A percentile compares a stretch with the other conserved stretches of the same genome.
Conservation (phyloP, 108 stramenopile genomes). For the Ochromonas danica region DNA sequence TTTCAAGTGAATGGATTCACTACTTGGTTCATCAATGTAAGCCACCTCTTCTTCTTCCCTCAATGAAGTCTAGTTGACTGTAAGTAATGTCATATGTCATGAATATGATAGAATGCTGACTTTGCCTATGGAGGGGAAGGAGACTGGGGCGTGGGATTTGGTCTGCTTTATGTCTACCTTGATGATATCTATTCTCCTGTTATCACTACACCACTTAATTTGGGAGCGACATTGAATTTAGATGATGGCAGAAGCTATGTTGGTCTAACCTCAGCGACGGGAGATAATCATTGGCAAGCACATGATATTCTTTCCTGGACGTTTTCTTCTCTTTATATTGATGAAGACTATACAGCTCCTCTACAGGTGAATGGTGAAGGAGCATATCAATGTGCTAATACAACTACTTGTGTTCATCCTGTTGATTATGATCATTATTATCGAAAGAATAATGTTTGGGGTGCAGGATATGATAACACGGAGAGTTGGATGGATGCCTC, state of each 20-base stretch:
- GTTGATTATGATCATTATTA: slow-evolving; percentile 26
- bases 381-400: slow-evolving; percentile 6
- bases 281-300: slow-evolving; percentile 56
- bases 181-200: slow-evolving; percentile 53
- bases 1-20: slow-evolving; percentile 36
- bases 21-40: slow-evolving; percentile 40
- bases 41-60: neutral
- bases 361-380: neutral
- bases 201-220: slow-evolving; percentile 57
- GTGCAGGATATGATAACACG: slow-evolving; percentile 8
- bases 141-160: slow-evolving; percentile 57
- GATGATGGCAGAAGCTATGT: slow-evolving; percentile 63
- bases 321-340: slow-evolving; percentile 43
- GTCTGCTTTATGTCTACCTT: slow-evolving; percentile 57
- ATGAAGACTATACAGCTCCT: slow-evolving; percentile 4
- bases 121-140: slow-evolving; percentile 38
- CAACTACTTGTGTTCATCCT: slow-evolving; percentile 18
- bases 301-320: slow-evolving; percentile 62
- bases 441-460: slow-evolving; percentile 1
- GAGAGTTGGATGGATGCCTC: slow-evolving; percentile 2
- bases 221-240: slow-evolving; percentile 51
- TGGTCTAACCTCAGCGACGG: slow-evolving; percentile 66
- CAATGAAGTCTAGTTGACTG: neutral
- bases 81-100: too few relatives aligned
- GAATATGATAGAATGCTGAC: slow-evolving; percentile 26